Evolutionary conservation across 2,329 filamentous ascomycete species (phyloP).

Genomic region (Phaeosphaeria sp.): DNA sequence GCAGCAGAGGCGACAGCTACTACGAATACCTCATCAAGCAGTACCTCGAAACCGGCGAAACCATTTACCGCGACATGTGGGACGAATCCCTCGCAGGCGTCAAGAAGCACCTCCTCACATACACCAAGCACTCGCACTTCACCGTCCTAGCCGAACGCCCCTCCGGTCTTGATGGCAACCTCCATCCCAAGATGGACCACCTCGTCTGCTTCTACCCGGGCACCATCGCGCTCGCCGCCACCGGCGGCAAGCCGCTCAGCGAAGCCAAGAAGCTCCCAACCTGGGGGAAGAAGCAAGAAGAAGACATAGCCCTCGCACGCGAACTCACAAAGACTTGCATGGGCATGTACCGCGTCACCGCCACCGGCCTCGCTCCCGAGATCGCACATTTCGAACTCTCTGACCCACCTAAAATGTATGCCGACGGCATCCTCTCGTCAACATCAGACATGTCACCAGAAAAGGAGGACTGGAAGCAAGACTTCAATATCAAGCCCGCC

Average conservation of each 20-base stretch:
- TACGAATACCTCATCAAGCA: conserved; percentile 99
- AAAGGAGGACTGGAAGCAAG: conserved; percentile 73
- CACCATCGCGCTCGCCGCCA: conserved; percentile 88
- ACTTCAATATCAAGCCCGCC: conserved; percentile 79
- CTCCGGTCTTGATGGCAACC: conserved; percentile 66
- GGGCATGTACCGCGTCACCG: conserved; percentile 93
- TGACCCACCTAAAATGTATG: conserved; percentile 68
- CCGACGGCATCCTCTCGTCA: conserved; percentile 54
- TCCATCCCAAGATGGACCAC: conserved; percentile 96
- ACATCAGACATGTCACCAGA: conserved; percentile 44
- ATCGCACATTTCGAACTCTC: conserved; percentile 89
- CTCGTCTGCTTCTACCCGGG: conserved; percentile 97
- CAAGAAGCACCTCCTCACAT: conserved; percentile 90
- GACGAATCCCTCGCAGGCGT: conserved; percentile 82
- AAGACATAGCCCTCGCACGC: conserved; percentile 83
- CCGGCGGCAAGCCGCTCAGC: conserved; percentile 75
- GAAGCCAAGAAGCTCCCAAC: conserved; percentile 72
- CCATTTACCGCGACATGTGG: conserved; percentile 92
- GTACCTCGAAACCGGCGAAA: conserved; percentile 89
- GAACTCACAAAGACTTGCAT: conserved; percentile 98
- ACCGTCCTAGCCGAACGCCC: conserved; percentile 92
- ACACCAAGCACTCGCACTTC: conserved; percentile 78
- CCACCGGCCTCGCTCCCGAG: conserved; percentile 90
- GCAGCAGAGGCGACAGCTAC: conserved; percentile 94
- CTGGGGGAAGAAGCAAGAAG: conserved; percentile 82